Percentiles rank a stretch among this genome's conserved stretches.
Conservation (phyloP, 2,329 filamentous ascomycete genomes). For the Epichloe hybrida region DNA sequence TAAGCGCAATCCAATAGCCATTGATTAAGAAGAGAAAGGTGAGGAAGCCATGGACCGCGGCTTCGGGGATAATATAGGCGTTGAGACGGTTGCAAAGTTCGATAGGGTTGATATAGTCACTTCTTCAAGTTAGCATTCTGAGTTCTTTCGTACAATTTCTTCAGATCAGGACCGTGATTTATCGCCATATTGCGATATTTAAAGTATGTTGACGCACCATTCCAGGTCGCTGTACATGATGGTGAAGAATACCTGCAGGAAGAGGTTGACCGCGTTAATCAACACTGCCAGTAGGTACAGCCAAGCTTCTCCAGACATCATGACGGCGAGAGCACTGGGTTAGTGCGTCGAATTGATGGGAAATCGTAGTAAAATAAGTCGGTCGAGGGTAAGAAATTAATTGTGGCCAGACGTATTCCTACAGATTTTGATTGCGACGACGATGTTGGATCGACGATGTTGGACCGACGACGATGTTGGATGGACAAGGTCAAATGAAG, state of each 20-base stretch:
- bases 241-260: slow-evolving; percentile 99
- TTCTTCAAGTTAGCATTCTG: slow-evolving; percentile 23
- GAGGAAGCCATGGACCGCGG: slow-evolving; percentile 89
- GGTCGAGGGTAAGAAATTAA: neutral
- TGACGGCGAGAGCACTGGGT: slow-evolving; percentile 9
- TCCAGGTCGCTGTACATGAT: slow-evolving; percentile 99
- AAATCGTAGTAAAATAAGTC: neutral
- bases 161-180: neutral
- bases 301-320: slow-evolving; percentile 96
- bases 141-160: neutral
- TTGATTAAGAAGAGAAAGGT: slow-evolving; percentile 96
- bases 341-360: neutral
- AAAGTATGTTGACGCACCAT: slow-evolving; percentile 54
- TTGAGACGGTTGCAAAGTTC: slow-evolving; percentile 99
- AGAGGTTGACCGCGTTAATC: slow-evolving; percentile 99
- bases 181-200: neutral
- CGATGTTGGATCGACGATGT: neutral
- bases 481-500: neutral
- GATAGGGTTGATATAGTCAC: slow-evolving; percentile 99
- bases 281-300: slow-evolving; percentile 94
- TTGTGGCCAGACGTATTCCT: neutral
- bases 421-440: neutral
- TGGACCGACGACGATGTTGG: neutral
- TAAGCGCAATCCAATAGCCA: slow-evolving; percentile 89
- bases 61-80: slow-evolving; percentile 98